A percentile compares a stretch with the other conserved stretches of the same genome.
These are phyloP conservation scores for Myriosclerotinia duriaeana DNA, from an alignment of 2,329 filamentous ascomycete genomes.

Conservation along the genomic window DNA sequence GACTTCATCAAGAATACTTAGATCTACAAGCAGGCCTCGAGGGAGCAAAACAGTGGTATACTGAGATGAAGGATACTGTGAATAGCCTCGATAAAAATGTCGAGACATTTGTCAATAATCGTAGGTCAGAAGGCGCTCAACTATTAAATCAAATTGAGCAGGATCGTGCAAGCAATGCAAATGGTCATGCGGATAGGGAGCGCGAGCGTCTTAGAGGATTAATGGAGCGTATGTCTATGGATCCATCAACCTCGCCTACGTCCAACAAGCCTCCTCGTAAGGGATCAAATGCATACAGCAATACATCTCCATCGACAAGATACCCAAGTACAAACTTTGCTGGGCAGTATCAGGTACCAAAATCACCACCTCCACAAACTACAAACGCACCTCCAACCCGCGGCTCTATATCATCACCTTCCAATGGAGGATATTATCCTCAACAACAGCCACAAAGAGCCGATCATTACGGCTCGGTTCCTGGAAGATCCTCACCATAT, in stretches of 20 bases:
- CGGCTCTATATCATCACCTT: conserved; percentile 47
- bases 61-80: conserved; percentile 92
- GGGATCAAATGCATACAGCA: conserved; percentile 41
- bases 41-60: conserved; percentile 89
- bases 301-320: conserved; percentile 43
- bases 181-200: conserved; percentile 65
- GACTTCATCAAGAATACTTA: conserved; percentile 87
- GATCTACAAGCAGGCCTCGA: conserved; percentile 83
- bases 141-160: conserved; percentile 74
- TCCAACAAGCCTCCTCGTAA: conserved; percentile 42
- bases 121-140: conserved; percentile 85
- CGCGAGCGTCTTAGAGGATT: conserved; percentile 80
- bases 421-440: conserved; percentile 39
- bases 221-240: conserved; percentile 95
- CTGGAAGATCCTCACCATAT: conserved; percentile 50
- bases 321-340: conserved; percentile 57
- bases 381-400: conserved; percentile 44
- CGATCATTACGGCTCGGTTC: conserved; percentile 27
- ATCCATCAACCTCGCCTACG: conserved; percentile 52
- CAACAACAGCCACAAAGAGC: conserved; percentile 27
- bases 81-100: conserved; percentile 94
- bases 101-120: conserved; percentile 93
- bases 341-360: conserved; percentile 60
- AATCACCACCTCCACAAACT: conserved; percentile 47
- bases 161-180: conserved; percentile 38